Conservation (phyloP, 768 basidiomycete species). For the Daedaleopsis nitida region DNA sequence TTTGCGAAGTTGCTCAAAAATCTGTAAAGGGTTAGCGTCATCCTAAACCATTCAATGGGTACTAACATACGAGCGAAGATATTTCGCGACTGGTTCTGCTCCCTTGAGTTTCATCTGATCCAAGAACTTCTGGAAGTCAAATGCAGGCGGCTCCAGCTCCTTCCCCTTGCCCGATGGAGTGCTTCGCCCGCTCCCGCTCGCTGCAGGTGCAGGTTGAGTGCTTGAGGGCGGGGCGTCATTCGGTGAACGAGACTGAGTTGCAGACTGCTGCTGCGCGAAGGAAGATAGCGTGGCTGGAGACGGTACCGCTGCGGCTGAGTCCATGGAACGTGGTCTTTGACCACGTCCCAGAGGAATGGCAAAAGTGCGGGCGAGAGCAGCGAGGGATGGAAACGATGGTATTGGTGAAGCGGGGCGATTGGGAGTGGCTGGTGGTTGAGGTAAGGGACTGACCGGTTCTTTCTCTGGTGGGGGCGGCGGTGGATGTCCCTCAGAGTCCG, state of each 20-base stretch:
- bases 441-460: constrained; percentile 1
- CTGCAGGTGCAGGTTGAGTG: constrained; percentile 5
- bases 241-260: background rate
- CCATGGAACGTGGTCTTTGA: constrained; percentile 59
- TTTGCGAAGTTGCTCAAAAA: constrained; percentile 94
- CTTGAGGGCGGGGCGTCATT: constrained; percentile 20
- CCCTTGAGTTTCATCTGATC: constrained; percentile 89
- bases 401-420: constrained; percentile 36
- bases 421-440: constrained; percentile 35
- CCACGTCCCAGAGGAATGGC: constrained; percentile 50
- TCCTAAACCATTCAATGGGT: background rate
- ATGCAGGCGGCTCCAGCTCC: constrained; percentile 47
- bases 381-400: constrained; percentile 61
- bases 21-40: constrained; percentile 43
- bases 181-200: constrained; percentile 24
- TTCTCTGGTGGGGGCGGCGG: constrained; percentile 32
- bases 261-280: constrained; percentile 51
- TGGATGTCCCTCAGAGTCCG: constrained; percentile 59
- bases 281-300: constrained; percentile 58
- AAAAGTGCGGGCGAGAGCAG: constrained; percentile 67
- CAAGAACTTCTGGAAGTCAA: constrained; percentile 94
- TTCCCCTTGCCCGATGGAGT: constrained; percentile 23
- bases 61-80: constrained; percentile 84
- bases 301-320: constrained; percentile 58
- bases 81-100: constrained; percentile 93